Base-by-base conservation (phyloP, 169 alveolate species). In the Plasmodium knowlesi region DNA sequence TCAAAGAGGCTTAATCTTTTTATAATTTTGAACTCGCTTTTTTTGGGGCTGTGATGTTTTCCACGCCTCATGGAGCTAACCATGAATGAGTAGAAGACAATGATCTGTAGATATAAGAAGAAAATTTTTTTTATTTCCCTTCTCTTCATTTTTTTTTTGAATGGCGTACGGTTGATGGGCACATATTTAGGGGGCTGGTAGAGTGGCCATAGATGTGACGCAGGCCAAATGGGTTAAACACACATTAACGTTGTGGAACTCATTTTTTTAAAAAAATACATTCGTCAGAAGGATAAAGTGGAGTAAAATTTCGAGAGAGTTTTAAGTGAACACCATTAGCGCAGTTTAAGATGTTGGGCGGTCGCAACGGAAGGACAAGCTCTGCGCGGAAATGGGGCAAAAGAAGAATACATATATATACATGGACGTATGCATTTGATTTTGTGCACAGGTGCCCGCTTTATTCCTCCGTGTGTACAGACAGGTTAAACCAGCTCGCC, bases 121-220 rank as follows among this genome's bases (percentile, higher is more conserved):
- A 76, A 79, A 5, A 61, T 79, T 43, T 39, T 67, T 61, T 61
- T 88, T 39, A 88, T 30, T 79, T 79, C 82, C 82, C 72, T 88
- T 34, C 30, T 79, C 67, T 88, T 61, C 94, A 88, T 88, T 88
- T 88, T 85, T 88, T 85, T 71, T 83, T 54, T 32, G 72, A 81
- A 43, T 39, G 46, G 16, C 43, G 50, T 46, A 67, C 41, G 39
- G 30, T 70, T 83, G 34, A 22, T 2, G 22, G 71, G 30, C 0
- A 78, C 46, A 83, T 25, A 54, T 50, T 50, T 12, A 3, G 12
- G 22, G 61, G 61, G 61, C 8, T 14, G 53, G 16, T 6, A 54
- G 37, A 0, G 10, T 14, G 4, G 30, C 37, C 37, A 67, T 39
- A 12, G 30, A 37, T 67, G 76, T 67, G 76, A 28, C 9, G 37